A percentile compares a stretch with the other conserved stretches of the same genome.
These are phyloP conservation scores for Schizophyllum commune DNA, from an alignment of 1,284 basidiomycete genomes.

Conservation along the genomic window DNA sequence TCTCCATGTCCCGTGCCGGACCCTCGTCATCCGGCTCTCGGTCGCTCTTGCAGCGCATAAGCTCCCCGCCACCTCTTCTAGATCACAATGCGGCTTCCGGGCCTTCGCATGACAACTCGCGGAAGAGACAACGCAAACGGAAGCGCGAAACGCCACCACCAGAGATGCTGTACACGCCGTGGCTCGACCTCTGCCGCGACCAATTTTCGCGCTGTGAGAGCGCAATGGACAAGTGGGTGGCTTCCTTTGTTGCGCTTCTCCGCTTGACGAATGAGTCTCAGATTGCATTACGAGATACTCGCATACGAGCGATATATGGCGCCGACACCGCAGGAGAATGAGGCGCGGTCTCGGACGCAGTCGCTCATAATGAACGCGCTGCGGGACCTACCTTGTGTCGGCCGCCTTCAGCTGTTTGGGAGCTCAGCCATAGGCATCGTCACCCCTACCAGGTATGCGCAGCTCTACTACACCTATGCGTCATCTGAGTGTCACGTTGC, in stretches of 20 bases:
- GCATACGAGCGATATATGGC: slow-evolving; percentile 54
- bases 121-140: neutral
- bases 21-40: too few relatives aligned
- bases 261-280: slow-evolving; percentile 16
- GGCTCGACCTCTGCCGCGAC: neutral
- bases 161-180: neutral
- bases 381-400: slow-evolving; percentile 37
- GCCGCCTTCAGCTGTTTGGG: slow-evolving; percentile 53
- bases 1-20: too few relatives aligned
- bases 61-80: neutral
- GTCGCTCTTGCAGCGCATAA: neutral
- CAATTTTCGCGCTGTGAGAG: neutral
- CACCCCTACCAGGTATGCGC: slow-evolving; percentile 52
- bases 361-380: slow-evolving; percentile 43
- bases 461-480: neutral
- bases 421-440: slow-evolving; percentile 59
- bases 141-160: neutral
- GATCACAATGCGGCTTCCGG: neutral
- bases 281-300: slow-evolving; percentile 59
- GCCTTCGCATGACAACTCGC: neutral
- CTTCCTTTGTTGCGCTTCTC: neutral
- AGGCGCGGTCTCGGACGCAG: slow-evolving; percentile 43
- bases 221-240: neutral
- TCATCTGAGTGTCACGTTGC: neutral
- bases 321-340: slow-evolving; percentile 47